Percentiles rank a stretch among this genome's conserved stretches.
Evolutionary conservation across 139 green algal species (phyloP).

Genomic region (Tetraselmis chui): DNA sequence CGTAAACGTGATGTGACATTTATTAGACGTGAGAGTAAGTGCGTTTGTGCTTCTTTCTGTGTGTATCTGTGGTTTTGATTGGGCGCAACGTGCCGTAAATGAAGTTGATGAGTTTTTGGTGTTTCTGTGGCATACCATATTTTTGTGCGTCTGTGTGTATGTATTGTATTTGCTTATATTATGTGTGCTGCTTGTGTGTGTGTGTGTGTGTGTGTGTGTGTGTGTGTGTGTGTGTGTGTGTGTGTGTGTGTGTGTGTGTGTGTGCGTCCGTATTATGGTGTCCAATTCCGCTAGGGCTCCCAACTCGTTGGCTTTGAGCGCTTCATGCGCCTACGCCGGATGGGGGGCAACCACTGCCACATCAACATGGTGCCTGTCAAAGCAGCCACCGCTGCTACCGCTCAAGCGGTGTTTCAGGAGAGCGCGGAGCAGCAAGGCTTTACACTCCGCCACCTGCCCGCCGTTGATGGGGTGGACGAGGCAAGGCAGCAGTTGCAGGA

Average conservation of each 20-base stretch:
- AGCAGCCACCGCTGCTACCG: constrained; percentile 3
- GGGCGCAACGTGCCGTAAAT: too few relatives aligned
- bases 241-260: background rate
- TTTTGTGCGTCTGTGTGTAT: too few relatives aligned
- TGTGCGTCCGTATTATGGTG: background rate
- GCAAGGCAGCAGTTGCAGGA: constrained; percentile 26
- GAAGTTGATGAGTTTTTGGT: too few relatives aligned
- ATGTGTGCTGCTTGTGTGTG: too few relatives aligned
- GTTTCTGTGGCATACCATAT: too few relatives aligned
- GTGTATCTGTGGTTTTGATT: too few relatives aligned
- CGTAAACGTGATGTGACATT: too few relatives aligned
- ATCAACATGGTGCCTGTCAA: constrained; percentile 69
- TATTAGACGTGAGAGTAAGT: too few relatives aligned
- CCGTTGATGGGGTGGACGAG: background rate
- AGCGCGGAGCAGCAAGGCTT: constrained; percentile 22
- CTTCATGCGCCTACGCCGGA: constrained; percentile 57
- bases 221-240: too few relatives aligned
- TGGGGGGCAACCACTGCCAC: constrained; percentile 84
- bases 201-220: too few relatives aligned
- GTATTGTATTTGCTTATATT: too few relatives aligned
- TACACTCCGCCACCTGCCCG: constrained; percentile 11
- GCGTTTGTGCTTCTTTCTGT: too few relatives aligned
- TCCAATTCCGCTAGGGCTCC: constrained; percentile 28
- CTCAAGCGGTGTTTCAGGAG: constrained; percentile 21
- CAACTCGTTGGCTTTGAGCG: constrained; percentile 84